Base-by-base conservation (phyloP, 2,329 filamentous ascomycete species). In the Colletotrichum australisinense region DNA sequence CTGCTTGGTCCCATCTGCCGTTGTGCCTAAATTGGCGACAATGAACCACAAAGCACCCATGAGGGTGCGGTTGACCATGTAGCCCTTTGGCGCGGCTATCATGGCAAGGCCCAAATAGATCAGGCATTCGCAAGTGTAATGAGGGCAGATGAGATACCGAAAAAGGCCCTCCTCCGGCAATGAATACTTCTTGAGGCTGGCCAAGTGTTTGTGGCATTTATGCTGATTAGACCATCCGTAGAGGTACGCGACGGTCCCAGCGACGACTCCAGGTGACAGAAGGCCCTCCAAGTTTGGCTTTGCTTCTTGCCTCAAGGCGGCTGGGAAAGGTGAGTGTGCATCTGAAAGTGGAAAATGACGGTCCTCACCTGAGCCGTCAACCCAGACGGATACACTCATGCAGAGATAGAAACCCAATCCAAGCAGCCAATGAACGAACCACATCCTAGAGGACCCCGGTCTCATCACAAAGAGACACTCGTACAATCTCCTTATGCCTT, bases 41-140 rank as follows among this genome's bases (percentile, higher is more conserved):
- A 97, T 94, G 80, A 98, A 97, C 4, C 91, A 77, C 53, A 94
- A 79, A 6, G 90, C 94, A 69, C 90, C 90, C 46, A 93, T 78
- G 56, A 98, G 81, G 0, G 95, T 96, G 80, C 85, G 89, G 82
- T 98, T 98, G 72, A 94, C 81, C 68, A 89, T 75, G 38, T 86
- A 83, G 12, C 91, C 93, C 8, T 84, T 78, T 0, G 95, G 95
- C 1, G 95, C 95, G 35, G 92, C 91, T 52, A 93, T 81, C 58
- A 97, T 83, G 3, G 94, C 89, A 76, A 99, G 84, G n/a, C 93
- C 89, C 24, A 95, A 80, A 81, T 99, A 98, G 72, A 98, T 90
- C 53, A 93, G 80, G 79, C 94, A 95, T 84, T 98, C 97, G 78
- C 93, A 94, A 4, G 93, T 93, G 82, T 98, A 99, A 83, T 99